Conservation (phyloP, 306 rosid genomes). For the barrel medic (Medicago truncatula) region MtrunA17r5.0-ANR NC_053049.1:30315501-30316000, state of each 20-base stretch:
- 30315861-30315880: slow-evolving; percentile 88
- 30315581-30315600: slow-evolving; percentile 16
- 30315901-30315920: slow-evolving; percentile 74
- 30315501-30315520: not conserved
- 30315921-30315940: slow-evolving; percentile 94
- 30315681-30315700: slow-evolving; percentile 95
- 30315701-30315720: slow-evolving; percentile 78
- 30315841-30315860: slow-evolving; percentile 92
- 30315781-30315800: slow-evolving; percentile 81
- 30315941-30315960: slow-evolving; percentile 75
- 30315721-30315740: slow-evolving; percentile 81
- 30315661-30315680: slow-evolving; percentile 83
- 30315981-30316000: slow-evolving; percentile 78
- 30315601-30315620: slow-evolving; percentile 41
- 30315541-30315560: not conserved
- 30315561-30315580: not conserved
- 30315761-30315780: slow-evolving; percentile 82
- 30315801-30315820: slow-evolving; percentile 86
- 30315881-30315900: slow-evolving; percentile 81
- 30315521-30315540: not conserved
- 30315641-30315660: slow-evolving; percentile 71
- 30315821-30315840: slow-evolving; percentile 89
- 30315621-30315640: slow-evolving; percentile 79
- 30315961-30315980: slow-evolving; percentile 84
- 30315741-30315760: slow-evolving; percentile 77